These are phyloP conservation scores for Talinum fruticosum DNA, from an alignment of 148 eudicot species.

Conservation along the genomic window DNA sequence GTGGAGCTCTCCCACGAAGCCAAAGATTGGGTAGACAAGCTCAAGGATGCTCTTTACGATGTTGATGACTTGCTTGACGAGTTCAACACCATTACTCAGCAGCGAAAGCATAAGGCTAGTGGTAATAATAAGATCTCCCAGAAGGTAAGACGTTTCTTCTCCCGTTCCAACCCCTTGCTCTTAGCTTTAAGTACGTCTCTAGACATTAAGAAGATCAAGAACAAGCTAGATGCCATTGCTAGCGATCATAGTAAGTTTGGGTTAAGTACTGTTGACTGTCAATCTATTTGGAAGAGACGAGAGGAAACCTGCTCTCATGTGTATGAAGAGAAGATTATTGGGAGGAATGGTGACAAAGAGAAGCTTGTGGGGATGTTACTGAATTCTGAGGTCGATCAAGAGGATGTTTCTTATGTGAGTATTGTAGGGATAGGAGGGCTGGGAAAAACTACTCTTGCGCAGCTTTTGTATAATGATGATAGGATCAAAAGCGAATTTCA, in stretches of 20 bases:
- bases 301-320: slow-evolving; percentile 5
- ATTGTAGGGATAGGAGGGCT: slow-evolving; percentile 13
- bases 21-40: slow-evolving; percentile 8
- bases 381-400: background rate
- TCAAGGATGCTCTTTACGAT: slow-evolving; percentile 17
- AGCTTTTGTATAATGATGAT: slow-evolving; percentile 15
- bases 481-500: background rate
- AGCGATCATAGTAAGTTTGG: background rate
- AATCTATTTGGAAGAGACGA: background rate
- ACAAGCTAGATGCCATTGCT: background rate
- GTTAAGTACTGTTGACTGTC: too few relatives aligned
- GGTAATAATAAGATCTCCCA: background rate
- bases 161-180: background rate
- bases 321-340: background rate
- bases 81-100: background rate
- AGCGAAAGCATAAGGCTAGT: background rate
- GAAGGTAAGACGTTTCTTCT: slow-evolving; percentile 8
- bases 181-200: background rate
- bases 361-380: background rate
- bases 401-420: background rate
- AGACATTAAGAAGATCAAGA: background rate
- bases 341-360: slow-evolving; percentile 9
- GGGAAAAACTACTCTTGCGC: slow-evolving; percentile 18
- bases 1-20: background rate
- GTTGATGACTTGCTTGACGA: slow-evolving; percentile 17